Base-by-base conservation (phyloP, 768 basidiomycete genomes). In the Pleurotus giganteus region DNA sequence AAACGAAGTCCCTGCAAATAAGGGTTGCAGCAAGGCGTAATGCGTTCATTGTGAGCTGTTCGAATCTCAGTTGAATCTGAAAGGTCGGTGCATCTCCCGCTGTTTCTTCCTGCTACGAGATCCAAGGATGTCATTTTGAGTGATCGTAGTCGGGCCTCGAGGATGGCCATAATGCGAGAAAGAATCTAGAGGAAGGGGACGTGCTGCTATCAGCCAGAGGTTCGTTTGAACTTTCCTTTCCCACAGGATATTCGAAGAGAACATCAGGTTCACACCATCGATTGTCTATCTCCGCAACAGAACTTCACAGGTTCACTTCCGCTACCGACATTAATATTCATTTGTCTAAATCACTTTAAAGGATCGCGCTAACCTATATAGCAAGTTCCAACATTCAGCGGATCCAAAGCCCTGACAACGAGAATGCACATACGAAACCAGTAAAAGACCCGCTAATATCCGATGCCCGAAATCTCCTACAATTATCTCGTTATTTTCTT, bases 401-500 rank as follows among this genome's bases (percentile, higher is more conserved):
- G 11, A 3, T 36, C 34, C 9, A 9, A 36, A 36, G 11, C 3
- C 34, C n/a, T 3, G 34, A 36, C 11, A 36, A 36, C 34, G 2
- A 2, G n/a, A 9, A 36, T 9, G 11, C 9, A 36, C 3, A 36
- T n/a, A n/a, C n/a, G n/a, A 34, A 34, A 34, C 41, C 41, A 43
- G 19, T 13, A 8, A 43, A 26, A 26, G 19, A 45, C 7, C 15
- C n/a, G n/a, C n/a, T n/a, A n/a, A n/a, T n/a, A n/a, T n/a, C n/a
- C n/a, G n/a, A n/a, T 2, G 1, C 39, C 39, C 39, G 7, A 41
- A 28, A 17, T 15, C 15, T n/a, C 46, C 47, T 21, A 23, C 17
- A 37, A 27, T 31, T 21, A 56, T 11, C 32, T 46, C n/a, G 34
- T 56, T 28, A 47, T 56, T 49, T 75, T 75, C 53, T 64, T 66